Evolutionary conservation across 306 rosid species (phyloP).

Genomic region (Quercus alba): DNA sequence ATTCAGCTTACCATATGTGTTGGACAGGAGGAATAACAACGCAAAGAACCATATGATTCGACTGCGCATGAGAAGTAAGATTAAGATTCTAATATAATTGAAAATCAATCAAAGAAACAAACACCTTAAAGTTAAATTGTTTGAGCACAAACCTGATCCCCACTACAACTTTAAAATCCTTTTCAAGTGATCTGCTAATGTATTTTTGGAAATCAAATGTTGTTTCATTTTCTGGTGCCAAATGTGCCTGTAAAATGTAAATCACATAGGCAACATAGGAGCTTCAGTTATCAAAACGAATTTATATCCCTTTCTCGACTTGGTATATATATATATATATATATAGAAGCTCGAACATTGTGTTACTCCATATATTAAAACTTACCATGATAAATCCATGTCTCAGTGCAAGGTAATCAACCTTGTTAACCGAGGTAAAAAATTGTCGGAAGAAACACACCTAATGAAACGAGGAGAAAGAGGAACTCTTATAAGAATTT

Average conservation of each 20-base stretch:
- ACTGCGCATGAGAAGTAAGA: conserved; percentile 44
- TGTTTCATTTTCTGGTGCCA: conserved; percentile 55
- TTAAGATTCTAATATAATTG: background rate
- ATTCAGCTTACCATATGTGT: conserved; percentile 52
- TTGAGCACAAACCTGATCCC: conserved; percentile 59
- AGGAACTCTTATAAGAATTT: background rate
- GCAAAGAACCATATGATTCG: conserved; percentile 78
- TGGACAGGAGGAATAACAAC: conserved; percentile 57
- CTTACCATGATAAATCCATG: conserved; percentile 84
- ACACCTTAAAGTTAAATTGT: background rate
- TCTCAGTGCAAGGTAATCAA: conserved; percentile 70
- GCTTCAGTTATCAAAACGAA: background rate
- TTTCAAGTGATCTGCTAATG: conserved; percentile 75
- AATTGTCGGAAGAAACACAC: conserved; percentile 89
- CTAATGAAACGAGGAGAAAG: conserved; percentile 28
- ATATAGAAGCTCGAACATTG: background rate
- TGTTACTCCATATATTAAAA: background rate
- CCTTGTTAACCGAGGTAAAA: conserved; percentile 53
- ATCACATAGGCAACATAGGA: conserved; percentile 7
- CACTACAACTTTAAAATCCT: conserved; percentile 81
- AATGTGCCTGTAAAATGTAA: conserved; percentile 58
- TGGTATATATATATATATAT: too few relatives aligned
- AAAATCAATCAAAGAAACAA: conserved; percentile 12
- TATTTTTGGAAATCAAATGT: conserved; percentile 74
- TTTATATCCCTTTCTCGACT: background rate